Percentiles rank a stretch among this genome's conserved stretches.
phyloP scores from a whole-genome alignment of 2,329 filamentous ascomycete genomes.

The Calonectria honghensis region DNA sequence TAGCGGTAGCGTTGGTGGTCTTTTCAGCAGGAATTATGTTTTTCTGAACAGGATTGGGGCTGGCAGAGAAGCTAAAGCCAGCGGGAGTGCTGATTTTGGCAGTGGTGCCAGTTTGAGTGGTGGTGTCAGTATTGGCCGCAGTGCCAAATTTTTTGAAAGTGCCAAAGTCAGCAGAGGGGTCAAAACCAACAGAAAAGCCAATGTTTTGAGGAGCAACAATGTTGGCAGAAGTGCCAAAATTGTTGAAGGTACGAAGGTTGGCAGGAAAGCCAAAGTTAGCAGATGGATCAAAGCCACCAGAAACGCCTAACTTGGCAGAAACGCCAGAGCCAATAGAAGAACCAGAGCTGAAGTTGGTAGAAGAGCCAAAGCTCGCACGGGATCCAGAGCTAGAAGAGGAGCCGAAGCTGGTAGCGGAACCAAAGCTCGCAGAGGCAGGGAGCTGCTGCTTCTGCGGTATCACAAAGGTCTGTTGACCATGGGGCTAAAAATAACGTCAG shows the following conservation, averaged over 20 bases:
- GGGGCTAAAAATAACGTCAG: not conserved
- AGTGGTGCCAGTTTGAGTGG: not conserved
- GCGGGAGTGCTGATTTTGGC: not conserved
- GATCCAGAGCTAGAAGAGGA: not conserved
- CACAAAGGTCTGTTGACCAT: not conserved
- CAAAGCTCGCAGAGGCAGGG: not conserved
- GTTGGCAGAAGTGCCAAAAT: not conserved
- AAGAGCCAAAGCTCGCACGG: conserved; percentile 2
- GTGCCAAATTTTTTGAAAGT: not conserved
- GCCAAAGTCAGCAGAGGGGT: not conserved
- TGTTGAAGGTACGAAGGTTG: not conserved
- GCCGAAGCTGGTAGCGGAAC: not conserved
- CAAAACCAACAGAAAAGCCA: not conserved
- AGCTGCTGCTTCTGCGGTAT: not conserved
- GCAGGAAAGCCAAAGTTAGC: not conserved
- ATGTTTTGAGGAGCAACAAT: not conserved
- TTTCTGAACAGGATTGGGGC: not conserved
- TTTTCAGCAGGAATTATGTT: not conserved
- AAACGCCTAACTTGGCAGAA: not conserved
- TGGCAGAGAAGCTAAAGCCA: not conserved
- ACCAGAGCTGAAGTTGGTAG: not conserved
- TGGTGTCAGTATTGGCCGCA: not conserved
- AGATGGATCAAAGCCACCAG: not conserved
- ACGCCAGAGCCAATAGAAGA: not conserved
- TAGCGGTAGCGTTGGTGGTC: no score